These are phyloP conservation scores for Leccinum sublutescens DNA, from an alignment of 768 basidiomycete species.

Conservation along the genomic window DNA sequence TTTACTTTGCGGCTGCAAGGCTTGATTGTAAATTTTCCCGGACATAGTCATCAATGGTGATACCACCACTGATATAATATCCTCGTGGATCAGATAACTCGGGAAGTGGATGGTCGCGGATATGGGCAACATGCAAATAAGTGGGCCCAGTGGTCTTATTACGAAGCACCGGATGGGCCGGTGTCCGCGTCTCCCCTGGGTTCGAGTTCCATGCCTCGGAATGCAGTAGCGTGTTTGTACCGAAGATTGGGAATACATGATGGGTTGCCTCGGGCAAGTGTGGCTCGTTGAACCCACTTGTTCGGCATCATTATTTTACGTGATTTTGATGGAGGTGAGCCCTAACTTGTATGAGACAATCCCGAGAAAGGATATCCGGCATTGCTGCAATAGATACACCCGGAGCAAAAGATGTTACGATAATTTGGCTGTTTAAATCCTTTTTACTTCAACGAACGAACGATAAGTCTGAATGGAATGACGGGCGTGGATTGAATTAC, in stretches of 20 bases:
- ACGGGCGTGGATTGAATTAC: slow-evolving; percentile 5
- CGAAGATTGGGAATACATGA: slow-evolving; percentile 42
- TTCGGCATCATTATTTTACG: slow-evolving; percentile 17
- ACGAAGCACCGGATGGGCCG: slow-evolving; percentile 26
- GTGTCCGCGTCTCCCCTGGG: slow-evolving; percentile 42
- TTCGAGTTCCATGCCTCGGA: slow-evolving; percentile 55
- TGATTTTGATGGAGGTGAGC: slow-evolving; percentile 7
- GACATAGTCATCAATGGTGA: slow-evolving; percentile 33
- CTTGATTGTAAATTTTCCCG: slow-evolving; percentile 34
- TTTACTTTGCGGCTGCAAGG: slow-evolving; percentile 32
- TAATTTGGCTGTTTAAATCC: slow-evolving; percentile 8
- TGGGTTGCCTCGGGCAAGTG: slow-evolving; percentile 37
- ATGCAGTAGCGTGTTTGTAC: slow-evolving; percentile 39
- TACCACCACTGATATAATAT: slow-evolving; percentile 27
- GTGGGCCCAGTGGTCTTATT: slow-evolving; percentile 23
- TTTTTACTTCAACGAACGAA: slow-evolving; percentile 14
- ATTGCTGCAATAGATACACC: slow-evolving; percentile 7
- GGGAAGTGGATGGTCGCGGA: slow-evolving; percentile 29
- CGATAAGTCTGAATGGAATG: slow-evolving; percentile 1
- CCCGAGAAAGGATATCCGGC: slow-evolving; percentile 13
- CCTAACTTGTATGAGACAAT: slow-evolving; percentile 8
- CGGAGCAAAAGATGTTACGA: slow-evolving; percentile 10
- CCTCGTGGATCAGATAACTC: slow-evolving; percentile 37
- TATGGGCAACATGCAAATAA: slow-evolving; percentile 26
- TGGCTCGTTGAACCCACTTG: slow-evolving; percentile 17